These are phyloP conservation scores for Phialophora macrospora DNA, from an alignment of 2,329 filamentous ascomycete species.

Conservation along the genomic window DNA sequence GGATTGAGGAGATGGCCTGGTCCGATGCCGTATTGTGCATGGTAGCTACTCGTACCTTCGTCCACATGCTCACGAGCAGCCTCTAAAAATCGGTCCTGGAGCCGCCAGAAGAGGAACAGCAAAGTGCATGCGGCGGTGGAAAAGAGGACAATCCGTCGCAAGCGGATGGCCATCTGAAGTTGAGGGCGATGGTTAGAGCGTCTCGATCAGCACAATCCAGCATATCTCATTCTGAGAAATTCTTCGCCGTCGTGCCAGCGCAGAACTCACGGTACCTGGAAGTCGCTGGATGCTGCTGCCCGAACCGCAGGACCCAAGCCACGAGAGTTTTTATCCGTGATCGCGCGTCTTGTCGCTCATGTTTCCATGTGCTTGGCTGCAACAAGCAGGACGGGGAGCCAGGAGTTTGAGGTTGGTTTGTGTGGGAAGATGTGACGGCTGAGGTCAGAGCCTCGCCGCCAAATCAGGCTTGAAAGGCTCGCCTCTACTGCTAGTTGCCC, in stretches of 20 bases:
- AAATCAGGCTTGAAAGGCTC: neutral
- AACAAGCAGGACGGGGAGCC: neutral
- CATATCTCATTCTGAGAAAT: neutral
- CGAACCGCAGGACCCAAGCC: neutral
- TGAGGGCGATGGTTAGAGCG: neutral
- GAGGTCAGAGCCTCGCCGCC: slow-evolving; percentile 1
- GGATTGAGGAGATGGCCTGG: slow-evolving; percentile 21
- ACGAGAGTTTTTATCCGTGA: neutral
- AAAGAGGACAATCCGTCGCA: slow-evolving; percentile 2
- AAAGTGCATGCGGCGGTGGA: slow-evolving; percentile 1
- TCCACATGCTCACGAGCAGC: neutral
- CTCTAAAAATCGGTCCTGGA: slow-evolving; percentile 2
- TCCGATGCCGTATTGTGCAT: neutral
- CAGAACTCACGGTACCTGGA: neutral
- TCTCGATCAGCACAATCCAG: neutral
- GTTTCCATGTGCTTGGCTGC: neutral
- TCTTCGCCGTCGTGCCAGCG: neutral
- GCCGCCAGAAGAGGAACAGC: slow-evolving; percentile 10
- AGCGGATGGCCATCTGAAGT: slow-evolving; percentile 11
- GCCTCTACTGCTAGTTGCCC: neutral
- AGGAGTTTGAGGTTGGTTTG: neutral
- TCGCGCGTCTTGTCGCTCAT: neutral
- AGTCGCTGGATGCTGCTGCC: neutral
- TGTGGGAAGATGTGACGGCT: neutral
- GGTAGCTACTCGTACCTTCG: neutral